phyloP scores from a whole-genome alignment of 352 stramenopile species.

The Plasmopara muralis region DNA sequence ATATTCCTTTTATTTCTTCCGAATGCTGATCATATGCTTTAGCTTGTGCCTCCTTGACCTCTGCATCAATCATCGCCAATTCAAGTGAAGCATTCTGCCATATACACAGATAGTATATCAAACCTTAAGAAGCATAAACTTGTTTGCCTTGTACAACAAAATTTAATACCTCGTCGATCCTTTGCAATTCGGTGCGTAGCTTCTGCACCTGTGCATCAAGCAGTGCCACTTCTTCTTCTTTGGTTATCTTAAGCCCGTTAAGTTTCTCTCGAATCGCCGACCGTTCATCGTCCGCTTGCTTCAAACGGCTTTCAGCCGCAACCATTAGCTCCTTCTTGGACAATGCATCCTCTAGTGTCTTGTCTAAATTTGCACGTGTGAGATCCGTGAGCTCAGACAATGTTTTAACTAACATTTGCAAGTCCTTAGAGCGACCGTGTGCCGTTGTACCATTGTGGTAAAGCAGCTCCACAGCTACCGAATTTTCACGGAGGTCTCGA shows the following conservation, averaged over 20 bases:
- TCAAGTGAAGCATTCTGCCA: constrained; percentile 58
- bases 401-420: constrained; percentile 67
- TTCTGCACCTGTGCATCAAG: constrained; percentile 80
- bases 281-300: constrained; percentile 78
- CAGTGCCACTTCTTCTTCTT: constrained; percentile 75
- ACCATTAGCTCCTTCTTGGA: constrained; percentile 78
- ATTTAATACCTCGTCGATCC: constrained; percentile 50
- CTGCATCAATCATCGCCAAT: constrained; percentile 63
- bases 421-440: constrained; percentile 53
- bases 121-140: neutral
- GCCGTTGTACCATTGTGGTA: constrained; percentile 53
- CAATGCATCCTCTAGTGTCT: constrained; percentile 81
- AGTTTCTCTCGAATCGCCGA: constrained; percentile 71
- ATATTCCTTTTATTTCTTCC: constrained; percentile 66
- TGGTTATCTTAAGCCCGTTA: constrained; percentile 64
- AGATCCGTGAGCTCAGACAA: constrained; percentile 80
- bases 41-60: constrained; percentile 68
- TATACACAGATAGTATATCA: neutral
- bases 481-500: constrained; percentile 64
- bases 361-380: constrained; percentile 67
- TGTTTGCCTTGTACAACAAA: neutral
- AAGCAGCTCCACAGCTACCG: constrained; percentile 66
- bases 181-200: constrained; percentile 64
- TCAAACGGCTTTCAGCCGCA: constrained; percentile 66
- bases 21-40: constrained; percentile 73